These are phyloP conservation scores for Periconia digitata DNA, from an alignment of 2,329 filamentous ascomycete genomes.

Conservation along the genomic window DNA sequence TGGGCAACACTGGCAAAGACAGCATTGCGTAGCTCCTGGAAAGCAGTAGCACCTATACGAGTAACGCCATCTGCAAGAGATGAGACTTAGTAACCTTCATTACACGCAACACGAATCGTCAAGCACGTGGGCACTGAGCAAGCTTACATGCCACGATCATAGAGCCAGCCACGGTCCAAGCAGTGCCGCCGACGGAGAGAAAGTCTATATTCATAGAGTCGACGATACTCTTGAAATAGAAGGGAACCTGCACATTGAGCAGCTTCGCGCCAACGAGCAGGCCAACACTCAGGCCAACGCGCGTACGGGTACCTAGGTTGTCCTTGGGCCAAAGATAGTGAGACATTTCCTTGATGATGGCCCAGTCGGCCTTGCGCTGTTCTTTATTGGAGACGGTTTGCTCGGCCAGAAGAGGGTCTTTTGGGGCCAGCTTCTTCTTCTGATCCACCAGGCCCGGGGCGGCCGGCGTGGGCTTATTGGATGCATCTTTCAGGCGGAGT, in stretches of 20 bases:
- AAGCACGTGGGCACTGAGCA: neutral
- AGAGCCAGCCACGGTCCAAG: constrained; percentile 82
- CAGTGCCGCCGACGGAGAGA: constrained; percentile 81
- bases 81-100: neutral
- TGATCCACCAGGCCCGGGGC: too few relatives aligned
- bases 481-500: constrained; percentile 47
- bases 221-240: constrained; percentile 98
- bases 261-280: constrained; percentile 87
- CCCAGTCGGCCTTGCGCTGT: constrained; percentile 96
- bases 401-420: constrained; percentile 64
- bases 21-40: constrained; percentile 92
- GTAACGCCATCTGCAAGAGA: constrained; percentile 70
- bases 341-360: constrained; percentile 97
- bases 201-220: constrained; percentile 98
- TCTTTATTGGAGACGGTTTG: constrained; percentile 72
- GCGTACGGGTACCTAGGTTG: constrained; percentile 76
- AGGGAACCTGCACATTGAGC: constrained; percentile 95
- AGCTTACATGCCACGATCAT: constrained; percentile 82
- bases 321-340: constrained; percentile 95
- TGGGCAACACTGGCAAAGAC: constrained; percentile 97
- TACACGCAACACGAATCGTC: neutral
- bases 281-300: constrained; percentile 81
- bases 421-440: constrained; percentile 30
- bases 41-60: constrained; percentile 83
- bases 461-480: too few relatives aligned